Evolutionary conservation across 1,139 yeast species (phyloP).

Genomic region (Hyphopichia khmerensis): DNA sequence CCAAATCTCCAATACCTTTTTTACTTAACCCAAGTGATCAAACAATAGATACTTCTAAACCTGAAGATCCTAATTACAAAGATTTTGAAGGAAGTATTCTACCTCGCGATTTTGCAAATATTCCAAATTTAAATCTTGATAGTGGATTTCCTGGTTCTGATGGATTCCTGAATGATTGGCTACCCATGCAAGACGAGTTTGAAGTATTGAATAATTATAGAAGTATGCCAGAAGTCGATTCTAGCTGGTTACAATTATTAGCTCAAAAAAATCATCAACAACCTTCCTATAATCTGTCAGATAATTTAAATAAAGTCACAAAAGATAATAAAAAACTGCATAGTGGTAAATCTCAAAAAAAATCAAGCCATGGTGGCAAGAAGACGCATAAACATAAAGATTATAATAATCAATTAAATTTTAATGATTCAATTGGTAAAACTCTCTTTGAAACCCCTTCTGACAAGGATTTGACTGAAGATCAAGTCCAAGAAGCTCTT

Average conservation of each 20-base stretch:
- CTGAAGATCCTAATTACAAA: neutral
- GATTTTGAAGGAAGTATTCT: neutral
- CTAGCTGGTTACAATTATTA: slow-evolving; percentile 1
- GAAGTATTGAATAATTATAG: neutral
- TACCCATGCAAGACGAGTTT: neutral
- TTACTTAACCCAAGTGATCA: neutral
- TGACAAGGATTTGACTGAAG: neutral
- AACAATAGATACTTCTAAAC: neutral
- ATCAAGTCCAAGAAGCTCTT: neutral
- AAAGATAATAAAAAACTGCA: neutral
- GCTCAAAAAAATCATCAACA: neutral
- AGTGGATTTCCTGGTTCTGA: neutral
- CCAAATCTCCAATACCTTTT: neutral
- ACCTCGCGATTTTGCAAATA: slow-evolving; percentile 2
- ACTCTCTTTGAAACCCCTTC: neutral
- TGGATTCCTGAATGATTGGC: neutral
- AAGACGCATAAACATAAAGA: no score
- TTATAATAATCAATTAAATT: no score
- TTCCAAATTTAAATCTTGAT: neutral
- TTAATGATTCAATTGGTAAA: neutral
- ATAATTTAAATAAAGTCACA: no score
- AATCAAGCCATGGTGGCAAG: no score
- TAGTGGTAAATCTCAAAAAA: no score
- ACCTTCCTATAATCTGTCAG: neutral
- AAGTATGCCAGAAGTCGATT: slow-evolving; percentile 1